phyloP scores from a whole-genome alignment of 495 filamentous ascomycete species.

The Elasticomyces elasticus region DNA sequence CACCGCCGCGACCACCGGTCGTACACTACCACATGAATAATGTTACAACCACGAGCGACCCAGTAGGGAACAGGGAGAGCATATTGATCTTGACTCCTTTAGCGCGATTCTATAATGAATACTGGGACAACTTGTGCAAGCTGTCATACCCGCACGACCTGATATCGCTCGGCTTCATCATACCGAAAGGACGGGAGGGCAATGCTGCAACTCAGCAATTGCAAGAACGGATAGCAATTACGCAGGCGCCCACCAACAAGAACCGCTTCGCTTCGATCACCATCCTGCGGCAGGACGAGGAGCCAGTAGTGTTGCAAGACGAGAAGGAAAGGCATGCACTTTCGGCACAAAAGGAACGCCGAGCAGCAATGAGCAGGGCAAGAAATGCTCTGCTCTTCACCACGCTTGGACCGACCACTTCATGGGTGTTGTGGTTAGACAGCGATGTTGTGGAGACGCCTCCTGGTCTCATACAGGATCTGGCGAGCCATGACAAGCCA shows the following conservation, averaged over 20 bases:
- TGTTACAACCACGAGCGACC: slow-evolving; percentile 66
- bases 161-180: slow-evolving; percentile 91
- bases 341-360: slow-evolving; percentile 71
- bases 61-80: slow-evolving; percentile 68
- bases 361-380: slow-evolving; percentile 84
- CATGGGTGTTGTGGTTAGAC: slow-evolving; percentile 96
- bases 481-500: slow-evolving; percentile 74
- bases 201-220: slow-evolving; percentile 70
- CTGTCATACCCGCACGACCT: slow-evolving; percentile 86
- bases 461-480: slow-evolving; percentile 76
- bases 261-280: slow-evolving; percentile 83
- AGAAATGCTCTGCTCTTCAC: slow-evolving; percentile 93
- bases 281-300: slow-evolving; percentile 92
- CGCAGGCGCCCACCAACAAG: slow-evolving; percentile 67
- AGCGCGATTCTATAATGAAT: slow-evolving; percentile 81
- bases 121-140: slow-evolving; percentile 89
- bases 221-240: slow-evolving; percentile 73
- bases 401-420: slow-evolving; percentile 85
- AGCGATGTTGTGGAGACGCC: slow-evolving; percentile 88
- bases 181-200: slow-evolving; percentile 82
- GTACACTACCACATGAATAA: slow-evolving; percentile 90
- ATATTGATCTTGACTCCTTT: slow-evolving; percentile 89
- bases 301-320: slow-evolving; percentile 73
- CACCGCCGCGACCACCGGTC: slow-evolving; percentile 68
- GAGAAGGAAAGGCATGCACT: slow-evolving; percentile 87